A percentile compares a stretch with the other conserved stretches of the same genome.
These are phyloP conservation scores for Peziza echinospora DNA, from an alignment of 495 filamentous ascomycete genomes.

Conservation along the genomic window DNA sequence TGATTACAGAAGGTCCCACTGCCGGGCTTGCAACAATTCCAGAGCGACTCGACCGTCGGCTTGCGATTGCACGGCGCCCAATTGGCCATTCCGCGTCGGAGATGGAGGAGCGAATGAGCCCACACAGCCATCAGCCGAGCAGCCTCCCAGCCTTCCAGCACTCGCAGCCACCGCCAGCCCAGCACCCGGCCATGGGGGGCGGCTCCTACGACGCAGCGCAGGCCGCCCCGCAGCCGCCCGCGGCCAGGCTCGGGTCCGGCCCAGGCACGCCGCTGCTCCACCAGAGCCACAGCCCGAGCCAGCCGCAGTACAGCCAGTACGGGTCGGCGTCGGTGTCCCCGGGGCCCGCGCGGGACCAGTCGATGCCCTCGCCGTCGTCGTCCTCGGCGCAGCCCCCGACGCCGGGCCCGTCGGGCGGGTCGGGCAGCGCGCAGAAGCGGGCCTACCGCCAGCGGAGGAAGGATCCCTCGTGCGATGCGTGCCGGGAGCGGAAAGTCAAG, in stretches of 20 bases:
- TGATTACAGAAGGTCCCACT: too few species aligned
- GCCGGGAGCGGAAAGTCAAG: slow-evolving; percentile 94
- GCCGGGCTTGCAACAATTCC: too few species aligned
- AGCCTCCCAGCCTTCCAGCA: not conserved
- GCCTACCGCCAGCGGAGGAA: slow-evolving; percentile 89
- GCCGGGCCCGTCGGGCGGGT: slow-evolving; percentile 5
- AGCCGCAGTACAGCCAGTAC: slow-evolving; percentile 14
- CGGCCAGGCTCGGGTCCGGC: too few species aligned
- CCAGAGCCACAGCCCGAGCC: slow-evolving; percentile 3
- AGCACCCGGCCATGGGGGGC: not conserved
- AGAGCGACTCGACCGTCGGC: too few species aligned
- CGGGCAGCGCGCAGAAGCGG: slow-evolving; percentile 48
- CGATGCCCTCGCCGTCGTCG: slow-evolving; percentile 15
- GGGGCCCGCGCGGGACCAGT: slow-evolving; percentile 14
- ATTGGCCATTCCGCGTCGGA: too few species aligned
- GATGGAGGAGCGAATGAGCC: too few species aligned
- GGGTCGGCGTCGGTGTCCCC: slow-evolving; percentile 17
- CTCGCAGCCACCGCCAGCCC: not conserved
- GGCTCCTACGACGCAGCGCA: not conserved
- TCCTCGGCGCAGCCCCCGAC: slow-evolving; percentile 13
- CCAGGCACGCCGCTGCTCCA: not conserved
- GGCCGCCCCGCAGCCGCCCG: too few species aligned
- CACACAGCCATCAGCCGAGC: too few species aligned
- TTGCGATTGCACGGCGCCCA: too few species aligned
- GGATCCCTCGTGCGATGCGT: slow-evolving; percentile 94